These are phyloP conservation scores for Telopea speciosissima DNA, from an alignment of 177 flowering plant species.

Conservation along the genomic window DNA sequence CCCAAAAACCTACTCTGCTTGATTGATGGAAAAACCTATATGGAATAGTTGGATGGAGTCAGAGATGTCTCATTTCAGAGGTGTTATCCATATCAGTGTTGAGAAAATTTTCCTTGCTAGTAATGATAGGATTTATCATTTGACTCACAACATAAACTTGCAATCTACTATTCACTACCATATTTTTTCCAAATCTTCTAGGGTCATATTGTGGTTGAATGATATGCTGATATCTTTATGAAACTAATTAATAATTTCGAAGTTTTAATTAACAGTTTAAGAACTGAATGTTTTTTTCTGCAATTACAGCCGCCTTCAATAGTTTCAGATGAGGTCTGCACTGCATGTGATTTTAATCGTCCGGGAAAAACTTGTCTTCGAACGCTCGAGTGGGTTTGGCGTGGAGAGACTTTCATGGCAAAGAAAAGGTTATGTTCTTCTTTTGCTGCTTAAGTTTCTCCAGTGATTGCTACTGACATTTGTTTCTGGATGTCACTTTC, in stretches of 20 bases:
- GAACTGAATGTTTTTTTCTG: slow-evolving; percentile 8
- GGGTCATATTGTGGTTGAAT: not conserved
- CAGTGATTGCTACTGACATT: slow-evolving; percentile 6
- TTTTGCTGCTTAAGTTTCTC: slow-evolving; percentile 1
- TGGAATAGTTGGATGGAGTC: not conserved
- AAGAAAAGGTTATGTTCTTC: slow-evolving; percentile 64
- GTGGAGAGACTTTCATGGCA: slow-evolving; percentile 90
- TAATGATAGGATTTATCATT: not conserved
- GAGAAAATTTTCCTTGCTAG: too few relatives aligned
- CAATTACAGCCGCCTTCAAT: slow-evolving; percentile 86
- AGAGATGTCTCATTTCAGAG: too few relatives aligned
- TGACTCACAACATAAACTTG: not conserved
- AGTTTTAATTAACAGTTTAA: not conserved
- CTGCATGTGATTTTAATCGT: slow-evolving; percentile 98
- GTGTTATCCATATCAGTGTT: too few relatives aligned
- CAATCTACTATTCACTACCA: not conserved
- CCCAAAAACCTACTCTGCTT: not conserved
- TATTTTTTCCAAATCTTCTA: not conserved
- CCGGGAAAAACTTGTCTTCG: slow-evolving; percentile 97
- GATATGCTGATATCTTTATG: not conserved
- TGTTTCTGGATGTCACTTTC: slow-evolving; percentile 8
- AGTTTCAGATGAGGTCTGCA: slow-evolving; percentile 90
- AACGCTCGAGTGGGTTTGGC: slow-evolving; percentile 99
- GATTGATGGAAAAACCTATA: too few relatives aligned
- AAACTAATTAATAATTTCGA: too few relatives aligned